Evolutionary conservation across 495 filamentous ascomycete genomes (phyloP).

Genomic region (Tuber umbilicatum): DNA sequence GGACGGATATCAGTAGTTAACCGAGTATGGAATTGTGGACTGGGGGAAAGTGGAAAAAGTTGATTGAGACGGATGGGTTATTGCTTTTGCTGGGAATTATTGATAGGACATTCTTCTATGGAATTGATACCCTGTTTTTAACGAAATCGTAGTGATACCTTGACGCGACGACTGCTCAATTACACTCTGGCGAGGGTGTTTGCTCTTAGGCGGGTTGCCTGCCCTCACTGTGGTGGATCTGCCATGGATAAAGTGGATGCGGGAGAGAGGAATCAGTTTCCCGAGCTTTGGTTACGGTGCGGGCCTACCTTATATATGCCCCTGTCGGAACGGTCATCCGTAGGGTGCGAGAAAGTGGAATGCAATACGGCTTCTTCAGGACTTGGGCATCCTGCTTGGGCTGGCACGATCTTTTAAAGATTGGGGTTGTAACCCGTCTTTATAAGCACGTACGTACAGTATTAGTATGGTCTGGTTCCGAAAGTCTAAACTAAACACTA

Average conservation of each 20-base stretch:
- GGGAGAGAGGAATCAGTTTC: neutral
- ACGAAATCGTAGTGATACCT: neutral
- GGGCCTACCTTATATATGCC: neutral
- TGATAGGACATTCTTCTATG: neutral
- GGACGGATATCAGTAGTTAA: neutral
- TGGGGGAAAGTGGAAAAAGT: neutral
- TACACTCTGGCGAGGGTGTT: neutral
- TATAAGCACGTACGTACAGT: neutral
- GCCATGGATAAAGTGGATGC: neutral
- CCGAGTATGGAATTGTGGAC: neutral
- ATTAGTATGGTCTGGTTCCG: too few relatives aligned
- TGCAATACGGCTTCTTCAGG: neutral
- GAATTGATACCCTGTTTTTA: slow-evolving; percentile 4
- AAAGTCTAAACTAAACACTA: too few relatives aligned
- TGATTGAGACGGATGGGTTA: neutral
- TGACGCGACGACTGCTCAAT: neutral
- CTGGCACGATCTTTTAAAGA: neutral
- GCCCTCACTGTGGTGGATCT: neutral
- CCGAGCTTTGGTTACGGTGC: neutral
- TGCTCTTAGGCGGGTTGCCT: neutral
- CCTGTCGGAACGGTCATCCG: neutral
- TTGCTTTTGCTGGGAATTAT: slow-evolving; percentile 1
- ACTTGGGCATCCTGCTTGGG: neutral
- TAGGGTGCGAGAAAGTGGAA: neutral
- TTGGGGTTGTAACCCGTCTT: neutral